Conservation (phyloP, 2,329 filamentous ascomycete genomes). For the Penicillium sp. region DNA sequence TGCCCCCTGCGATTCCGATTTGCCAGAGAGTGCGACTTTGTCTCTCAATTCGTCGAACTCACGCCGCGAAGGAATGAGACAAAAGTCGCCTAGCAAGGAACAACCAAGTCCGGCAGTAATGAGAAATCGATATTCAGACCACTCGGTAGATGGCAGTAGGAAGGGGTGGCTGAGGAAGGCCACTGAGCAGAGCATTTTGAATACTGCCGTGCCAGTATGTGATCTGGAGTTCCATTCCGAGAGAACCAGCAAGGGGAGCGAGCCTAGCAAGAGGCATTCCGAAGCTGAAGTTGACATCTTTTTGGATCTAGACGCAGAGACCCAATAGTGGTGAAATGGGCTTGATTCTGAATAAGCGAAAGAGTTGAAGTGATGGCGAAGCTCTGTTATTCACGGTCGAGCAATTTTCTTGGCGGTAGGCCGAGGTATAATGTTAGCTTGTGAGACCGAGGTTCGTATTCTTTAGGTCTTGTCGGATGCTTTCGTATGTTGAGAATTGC, state of each 20-base stretch:
- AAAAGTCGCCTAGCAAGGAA: constrained; percentile 30
- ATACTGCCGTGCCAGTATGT: constrained; percentile 26
- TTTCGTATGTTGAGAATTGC: too few relatives aligned
- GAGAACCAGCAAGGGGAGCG: constrained; percentile 28
- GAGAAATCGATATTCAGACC: constrained; percentile 17
- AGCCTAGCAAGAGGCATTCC: constrained; percentile 24
- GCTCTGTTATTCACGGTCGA: too few relatives aligned
- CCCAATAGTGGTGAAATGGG: too few relatives aligned
- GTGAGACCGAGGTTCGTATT: too few relatives aligned
- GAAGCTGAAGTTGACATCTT: constrained; percentile 3
- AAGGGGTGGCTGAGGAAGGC: constrained; percentile 30
- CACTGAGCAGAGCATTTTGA: constrained; percentile 32
- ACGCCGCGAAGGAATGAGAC: constrained; percentile 25
- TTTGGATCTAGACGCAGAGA: too few relatives aligned
- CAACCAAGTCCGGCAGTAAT: constrained; percentile 28
- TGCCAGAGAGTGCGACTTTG: neutral
- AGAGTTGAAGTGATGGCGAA: too few relatives aligned
- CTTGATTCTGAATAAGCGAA: too few relatives aligned
- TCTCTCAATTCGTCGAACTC: constrained; percentile 20
- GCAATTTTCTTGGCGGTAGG: too few relatives aligned
- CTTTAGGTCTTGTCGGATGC: too few relatives aligned
- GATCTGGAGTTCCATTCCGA: constrained; percentile 27
- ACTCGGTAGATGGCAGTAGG: constrained; percentile 18
- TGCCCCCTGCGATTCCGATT: constrained; percentile 1
- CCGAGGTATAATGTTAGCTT: too few relatives aligned